A percentile compares a stretch with the other conserved stretches of the same genome.
phyloP scores from a whole-genome alignment of 2,329 filamentous ascomycete species.

The Neonectria coccinea region DNA sequence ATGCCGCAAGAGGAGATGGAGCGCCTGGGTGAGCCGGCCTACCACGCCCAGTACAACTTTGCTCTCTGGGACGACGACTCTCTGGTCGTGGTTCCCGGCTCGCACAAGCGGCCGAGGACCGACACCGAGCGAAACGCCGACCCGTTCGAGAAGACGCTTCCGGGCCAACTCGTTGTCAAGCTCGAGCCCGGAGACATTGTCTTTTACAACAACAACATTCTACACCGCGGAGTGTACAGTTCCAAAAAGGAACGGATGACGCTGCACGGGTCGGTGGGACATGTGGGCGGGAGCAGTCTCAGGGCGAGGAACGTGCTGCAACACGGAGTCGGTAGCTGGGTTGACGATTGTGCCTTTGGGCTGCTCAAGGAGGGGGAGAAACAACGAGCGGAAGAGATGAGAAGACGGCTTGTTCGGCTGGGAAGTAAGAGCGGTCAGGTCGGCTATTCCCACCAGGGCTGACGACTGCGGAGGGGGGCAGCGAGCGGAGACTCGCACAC shows the following conservation, averaged over 20 bases:
- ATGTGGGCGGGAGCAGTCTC: conserved; percentile 63
- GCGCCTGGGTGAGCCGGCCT: conserved; percentile 70
- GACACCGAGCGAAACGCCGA: conserved; percentile 74
- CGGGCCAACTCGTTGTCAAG: conserved; percentile 73
- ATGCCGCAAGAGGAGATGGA: conserved; percentile 73
- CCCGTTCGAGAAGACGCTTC: conserved; percentile 71
- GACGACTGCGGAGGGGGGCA: conserved; percentile 19
- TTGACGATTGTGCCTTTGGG: conserved; percentile 68
- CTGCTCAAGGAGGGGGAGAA: conserved; percentile 57
- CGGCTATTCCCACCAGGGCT: conserved; percentile 72
- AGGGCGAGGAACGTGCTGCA: conserved; percentile 80
- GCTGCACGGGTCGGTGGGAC: conserved; percentile 78
- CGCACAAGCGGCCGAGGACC: conserved; percentile 78
- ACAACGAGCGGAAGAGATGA: conserved; percentile 71
- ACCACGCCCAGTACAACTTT: conserved; percentile 90
- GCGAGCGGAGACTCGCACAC: conserved; percentile 24
- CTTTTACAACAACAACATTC: conserved; percentile 92
- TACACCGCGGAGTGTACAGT: conserved; percentile 78
- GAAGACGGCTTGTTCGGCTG: conserved; percentile 70
- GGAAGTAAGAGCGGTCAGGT: conserved; percentile 71
- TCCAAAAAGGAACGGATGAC: conserved; percentile 72
- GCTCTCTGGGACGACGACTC: conserved; percentile 81
- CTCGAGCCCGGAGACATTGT: conserved; percentile 81
- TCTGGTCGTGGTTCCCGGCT: conserved; percentile 81
- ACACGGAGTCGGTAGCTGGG: conserved; percentile 78